These are phyloP conservation scores for Pinus taeda DNA, from an alignment of 75 land plant species.

Conservation along the genomic window DNA sequence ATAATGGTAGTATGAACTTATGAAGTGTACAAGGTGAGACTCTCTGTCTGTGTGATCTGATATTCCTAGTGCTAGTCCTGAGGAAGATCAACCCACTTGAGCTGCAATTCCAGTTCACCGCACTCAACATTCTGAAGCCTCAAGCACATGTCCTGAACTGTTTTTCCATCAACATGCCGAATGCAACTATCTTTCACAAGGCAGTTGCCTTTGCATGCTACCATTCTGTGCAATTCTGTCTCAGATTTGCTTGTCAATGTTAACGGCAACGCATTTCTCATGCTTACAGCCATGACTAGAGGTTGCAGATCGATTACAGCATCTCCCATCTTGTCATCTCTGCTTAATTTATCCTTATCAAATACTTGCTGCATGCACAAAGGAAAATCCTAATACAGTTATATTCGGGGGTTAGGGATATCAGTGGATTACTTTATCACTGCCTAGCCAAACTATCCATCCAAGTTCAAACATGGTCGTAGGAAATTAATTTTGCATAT, in stretches of 20 bases:
- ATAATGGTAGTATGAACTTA: no score
- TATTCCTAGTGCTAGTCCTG: no score
- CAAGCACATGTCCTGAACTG: slow-evolving; percentile 39
- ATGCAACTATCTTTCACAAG: slow-evolving; percentile 38
- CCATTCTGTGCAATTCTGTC: slow-evolving; percentile 20
- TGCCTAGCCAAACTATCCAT: not conserved
- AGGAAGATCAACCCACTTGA: slow-evolving; percentile 33
- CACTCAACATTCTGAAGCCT: slow-evolving; percentile 43
- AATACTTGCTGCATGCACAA: slow-evolving; percentile 39
- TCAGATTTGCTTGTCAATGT: slow-evolving; percentile 7
- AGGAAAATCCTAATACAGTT: not conserved
- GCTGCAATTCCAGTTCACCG: slow-evolving; percentile 42
- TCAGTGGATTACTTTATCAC: not conserved
- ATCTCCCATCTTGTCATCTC: slow-evolving; percentile 73
- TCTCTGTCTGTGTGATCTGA: no score
- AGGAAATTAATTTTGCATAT: not conserved
- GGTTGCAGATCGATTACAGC: slow-evolving; percentile 45
- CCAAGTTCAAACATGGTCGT: not conserved
- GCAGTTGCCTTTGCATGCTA: slow-evolving; percentile 38
- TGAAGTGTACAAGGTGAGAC: no score
- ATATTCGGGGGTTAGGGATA: not conserved
- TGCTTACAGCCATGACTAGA: slow-evolving; percentile 39
- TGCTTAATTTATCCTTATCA: slow-evolving; percentile 54
- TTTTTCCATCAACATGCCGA: slow-evolving; percentile 33
- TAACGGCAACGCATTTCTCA: not conserved